Evolutionary conservation across 257 asterid genomes (phyloP), one percentile per base, ranked within the genome.

Genomic region (Paulownia fortunei): DNA sequence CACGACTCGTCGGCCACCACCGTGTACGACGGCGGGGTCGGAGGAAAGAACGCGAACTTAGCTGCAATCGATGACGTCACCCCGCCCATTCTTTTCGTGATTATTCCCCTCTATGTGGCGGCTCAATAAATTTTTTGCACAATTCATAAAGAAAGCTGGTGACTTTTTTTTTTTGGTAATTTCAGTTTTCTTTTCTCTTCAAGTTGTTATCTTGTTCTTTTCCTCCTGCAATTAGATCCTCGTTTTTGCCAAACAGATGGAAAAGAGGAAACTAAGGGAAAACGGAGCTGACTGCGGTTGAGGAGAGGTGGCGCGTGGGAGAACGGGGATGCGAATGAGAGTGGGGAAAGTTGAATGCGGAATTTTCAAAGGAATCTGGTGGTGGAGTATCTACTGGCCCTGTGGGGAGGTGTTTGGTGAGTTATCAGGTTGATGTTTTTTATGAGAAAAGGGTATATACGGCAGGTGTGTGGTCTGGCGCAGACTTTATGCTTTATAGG

Each of bases 11-110:
- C 89, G 3, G 78, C 78, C 27, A 85, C 89, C 78, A 91, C 86
- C 65, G 90, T 85, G 83, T 91, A 91, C 11, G 97, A 87, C 44
- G 97, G 92, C 19, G 97, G 97, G 21, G 55, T 85, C 0, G 97
- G 94, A 8, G 97, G 97, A 64, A 88, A 91, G 68, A 91, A 91
- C 6, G 97, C 97, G 61, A 91, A 91, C 86, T 91, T 91, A 54
- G 97, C 90, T 47, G 97, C 97, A 76, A 91, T 86, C 34, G 91
- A 88, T 65, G 93, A 91, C 82, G 90, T 86, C 76, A 91, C 89
- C 51, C 94, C 92, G 30, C 97, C 97, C 97, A 91, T 89, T 46
- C 8, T 41, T 16, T 52, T 34, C 37, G 23, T 37, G 8, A 19
- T 30, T 34, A n/a, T 54, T 49, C 63, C 68, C 81, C 55, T 76